A percentile compares a stretch with the other conserved stretches of the same genome.
phyloP scores from a whole-genome alignment of 2,329 filamentous ascomycete species.

The Ceratocystis variospora region DNA sequence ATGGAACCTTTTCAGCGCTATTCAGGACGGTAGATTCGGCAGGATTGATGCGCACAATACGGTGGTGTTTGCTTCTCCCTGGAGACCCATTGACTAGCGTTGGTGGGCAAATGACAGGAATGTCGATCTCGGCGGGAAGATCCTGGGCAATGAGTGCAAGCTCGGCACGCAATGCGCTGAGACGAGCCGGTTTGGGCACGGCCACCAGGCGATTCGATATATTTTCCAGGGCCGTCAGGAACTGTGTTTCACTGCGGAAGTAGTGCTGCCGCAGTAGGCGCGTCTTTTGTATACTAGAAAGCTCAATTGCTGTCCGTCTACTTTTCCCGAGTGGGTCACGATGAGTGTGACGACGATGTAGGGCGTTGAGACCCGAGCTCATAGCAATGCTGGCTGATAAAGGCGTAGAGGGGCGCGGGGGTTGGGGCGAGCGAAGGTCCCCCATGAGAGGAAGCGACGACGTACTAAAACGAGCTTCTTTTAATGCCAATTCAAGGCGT shows the following conservation, averaged over 20 bases:
- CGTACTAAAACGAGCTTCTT: constrained; percentile 52
- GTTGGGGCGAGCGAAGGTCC: constrained; percentile 39
- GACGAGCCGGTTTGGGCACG: constrained; percentile 65
- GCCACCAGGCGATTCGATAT: constrained; percentile 75
- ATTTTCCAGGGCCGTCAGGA: constrained; percentile 64
- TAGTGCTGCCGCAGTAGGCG: constrained; percentile 66
- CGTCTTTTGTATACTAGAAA: constrained; percentile 54
- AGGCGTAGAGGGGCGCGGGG: constrained; percentile 39
- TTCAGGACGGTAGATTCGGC: constrained; percentile 75
- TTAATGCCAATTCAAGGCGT: constrained; percentile 37
- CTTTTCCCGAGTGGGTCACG: constrained; percentile 34
- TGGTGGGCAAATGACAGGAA: constrained; percentile 67
- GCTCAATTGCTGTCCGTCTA: constrained; percentile 43
- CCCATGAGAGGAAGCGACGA: constrained; percentile 50
- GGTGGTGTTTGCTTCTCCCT: constrained; percentile 62
- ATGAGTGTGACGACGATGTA: constrained; percentile 47
- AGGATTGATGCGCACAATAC: constrained; percentile 70
- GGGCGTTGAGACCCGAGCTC: constrained; percentile 33
- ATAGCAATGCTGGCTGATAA: constrained; percentile 39
- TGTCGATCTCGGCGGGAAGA: constrained; percentile 69
- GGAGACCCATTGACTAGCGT: constrained; percentile 59
- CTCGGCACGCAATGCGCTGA: constrained; percentile 70
- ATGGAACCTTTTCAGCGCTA: constrained; percentile 75
- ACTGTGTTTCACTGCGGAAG: constrained; percentile 68
- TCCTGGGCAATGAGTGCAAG: constrained; percentile 69